phyloP scores from a whole-genome alignment of 2,329 filamentous ascomycete genomes.

The Knufia petricola region DNA sequence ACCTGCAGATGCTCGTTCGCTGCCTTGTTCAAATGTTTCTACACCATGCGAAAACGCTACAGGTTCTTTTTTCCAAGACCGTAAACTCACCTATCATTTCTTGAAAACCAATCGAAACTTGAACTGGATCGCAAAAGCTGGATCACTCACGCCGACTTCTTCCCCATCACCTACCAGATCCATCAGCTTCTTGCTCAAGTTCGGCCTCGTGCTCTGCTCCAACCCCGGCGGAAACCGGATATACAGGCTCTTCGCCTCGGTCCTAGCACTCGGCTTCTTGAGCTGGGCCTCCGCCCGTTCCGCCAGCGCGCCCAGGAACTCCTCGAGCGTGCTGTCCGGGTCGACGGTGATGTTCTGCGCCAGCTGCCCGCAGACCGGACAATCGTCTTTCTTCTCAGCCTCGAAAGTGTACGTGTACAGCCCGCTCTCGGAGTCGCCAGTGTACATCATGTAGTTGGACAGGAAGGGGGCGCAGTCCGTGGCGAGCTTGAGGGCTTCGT shows the following conservation, averaged over 20 bases:
- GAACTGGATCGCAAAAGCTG: conserved; percentile 70
- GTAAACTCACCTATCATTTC: conserved; percentile 13
- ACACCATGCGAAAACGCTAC: not conserved
- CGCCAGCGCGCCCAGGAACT: conserved; percentile 76
- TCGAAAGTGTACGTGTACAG: conserved; percentile 98
- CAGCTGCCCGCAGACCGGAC: conserved; percentile 81
- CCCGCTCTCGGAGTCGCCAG: conserved; percentile 85
- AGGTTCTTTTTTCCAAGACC: not conserved
- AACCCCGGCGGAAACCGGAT: conserved; percentile 75
- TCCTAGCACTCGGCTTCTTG: conserved; percentile 81
- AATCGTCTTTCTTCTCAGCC: conserved; percentile 88
- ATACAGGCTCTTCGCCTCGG: conserved; percentile 75
- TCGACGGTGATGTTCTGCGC: conserved; percentile 67
- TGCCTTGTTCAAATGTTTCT: not conserved
- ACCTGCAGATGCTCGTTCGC: conserved; percentile 1
- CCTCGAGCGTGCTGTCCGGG: conserved; percentile 62
- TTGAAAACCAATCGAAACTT: conserved; percentile 48
- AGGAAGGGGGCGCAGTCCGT: conserved; percentile 73
- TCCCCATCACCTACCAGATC: conserved; percentile 74
- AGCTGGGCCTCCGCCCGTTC: conserved; percentile 80
- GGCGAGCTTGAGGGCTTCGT: conserved; percentile 90
- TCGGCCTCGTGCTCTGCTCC: conserved; percentile 73
- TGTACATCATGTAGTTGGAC: conserved; percentile 99
- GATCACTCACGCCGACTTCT: conserved; percentile 85
- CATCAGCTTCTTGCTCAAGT: conserved; percentile 65